Conservation (phyloP, 371 early-diverging fungal species). For the Circinella umbellata region DNA sequence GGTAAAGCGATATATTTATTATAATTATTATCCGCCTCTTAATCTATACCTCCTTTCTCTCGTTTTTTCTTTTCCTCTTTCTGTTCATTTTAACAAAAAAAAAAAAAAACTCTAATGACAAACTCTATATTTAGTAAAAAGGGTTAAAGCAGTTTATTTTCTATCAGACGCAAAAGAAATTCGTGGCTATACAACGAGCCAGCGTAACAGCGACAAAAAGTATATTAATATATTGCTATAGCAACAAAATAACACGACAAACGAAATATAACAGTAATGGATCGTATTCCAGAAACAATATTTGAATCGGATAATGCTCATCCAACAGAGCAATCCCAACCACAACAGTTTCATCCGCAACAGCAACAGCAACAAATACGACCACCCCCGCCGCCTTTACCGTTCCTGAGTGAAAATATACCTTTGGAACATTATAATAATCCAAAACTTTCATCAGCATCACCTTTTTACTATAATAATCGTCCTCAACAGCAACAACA, state of each 20-base stretch:
- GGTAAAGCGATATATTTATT: neutral
- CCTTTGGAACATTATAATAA: neutral
- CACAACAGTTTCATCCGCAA: neutral
- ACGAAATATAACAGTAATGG: slow-evolving; percentile 8
- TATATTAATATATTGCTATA: too few relatives aligned
- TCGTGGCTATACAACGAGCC: too few relatives aligned
- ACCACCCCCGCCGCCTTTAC: slow-evolving; percentile 10
- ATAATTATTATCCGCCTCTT: neutral
- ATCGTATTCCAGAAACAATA: slow-evolving; percentile 8
- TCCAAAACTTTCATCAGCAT: neutral
- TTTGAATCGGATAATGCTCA: slow-evolving; percentile 8
- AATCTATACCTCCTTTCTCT: neutral
- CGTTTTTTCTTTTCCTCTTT: neutral
- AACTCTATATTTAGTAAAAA: too few relatives aligned
- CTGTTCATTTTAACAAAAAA: neutral
- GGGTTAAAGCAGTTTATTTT: too few relatives aligned
- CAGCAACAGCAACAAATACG: slow-evolving; percentile 5
- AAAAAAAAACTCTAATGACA: too few relatives aligned
- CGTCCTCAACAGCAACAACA: slow-evolving; percentile 8
- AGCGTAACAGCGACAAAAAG: too few relatives aligned
- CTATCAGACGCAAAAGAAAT: too few relatives aligned
- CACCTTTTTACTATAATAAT: slow-evolving; percentile 1
- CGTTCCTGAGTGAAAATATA: slow-evolving; percentile 2
- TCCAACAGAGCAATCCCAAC: neutral
- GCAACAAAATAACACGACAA: neutral